A percentile compares a stretch with the other conserved stretches of the same genome.
These are phyloP conservation scores for Phoenix roebelenii DNA, from an alignment of 176 grass and related monocot genomes.

Conservation along the genomic window DNA sequence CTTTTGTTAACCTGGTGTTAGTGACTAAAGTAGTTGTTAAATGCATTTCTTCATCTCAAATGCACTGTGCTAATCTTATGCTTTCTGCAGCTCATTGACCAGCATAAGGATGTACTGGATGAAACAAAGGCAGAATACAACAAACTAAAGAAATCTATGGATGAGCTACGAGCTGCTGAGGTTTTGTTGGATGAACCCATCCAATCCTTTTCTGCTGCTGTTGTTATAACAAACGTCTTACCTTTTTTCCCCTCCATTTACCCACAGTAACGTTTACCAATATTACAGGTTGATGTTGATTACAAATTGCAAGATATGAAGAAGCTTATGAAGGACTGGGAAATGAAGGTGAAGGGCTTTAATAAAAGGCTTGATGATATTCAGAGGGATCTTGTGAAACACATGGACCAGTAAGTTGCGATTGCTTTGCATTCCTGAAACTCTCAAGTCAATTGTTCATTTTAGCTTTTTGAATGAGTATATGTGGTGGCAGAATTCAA, in stretches of 20 bases:
- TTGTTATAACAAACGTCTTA: slow-evolving; percentile 5
- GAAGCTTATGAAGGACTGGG: slow-evolving; percentile 63
- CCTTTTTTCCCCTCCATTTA: neutral
- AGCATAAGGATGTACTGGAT: slow-evolving; percentile 65
- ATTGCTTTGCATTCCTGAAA: slow-evolving; percentile 9
- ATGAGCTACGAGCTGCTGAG: slow-evolving; percentile 71
- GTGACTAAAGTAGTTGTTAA: too few relatives aligned
- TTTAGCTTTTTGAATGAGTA: slow-evolving; percentile 1
- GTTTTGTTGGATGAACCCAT: slow-evolving; percentile 18
- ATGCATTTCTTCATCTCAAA: neutral
- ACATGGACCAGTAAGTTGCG: slow-evolving; percentile 75
- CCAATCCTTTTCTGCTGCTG: slow-evolving; percentile 3
- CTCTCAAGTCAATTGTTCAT: neutral
- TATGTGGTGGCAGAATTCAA: slow-evolving; percentile 55
- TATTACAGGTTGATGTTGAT: slow-evolving; percentile 69
- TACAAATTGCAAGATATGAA: slow-evolving; percentile 74
- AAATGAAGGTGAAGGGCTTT: slow-evolving; percentile 73
- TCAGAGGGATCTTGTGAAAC: slow-evolving; percentile 52
- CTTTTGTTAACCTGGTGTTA: neutral
- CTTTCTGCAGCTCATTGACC: slow-evolving; percentile 60
- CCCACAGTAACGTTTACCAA: neutral
- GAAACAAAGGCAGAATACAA: slow-evolving; percentile 85
- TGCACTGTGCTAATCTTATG: slow-evolving; percentile 2
- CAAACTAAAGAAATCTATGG: slow-evolving; percentile 69
- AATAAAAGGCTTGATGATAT: slow-evolving; percentile 65